Evolutionary conservation across 148 eudicot genomes (phyloP), one percentile per base, ranked within the genome.

Genomic region (Chenopodium quinoa): DNA sequence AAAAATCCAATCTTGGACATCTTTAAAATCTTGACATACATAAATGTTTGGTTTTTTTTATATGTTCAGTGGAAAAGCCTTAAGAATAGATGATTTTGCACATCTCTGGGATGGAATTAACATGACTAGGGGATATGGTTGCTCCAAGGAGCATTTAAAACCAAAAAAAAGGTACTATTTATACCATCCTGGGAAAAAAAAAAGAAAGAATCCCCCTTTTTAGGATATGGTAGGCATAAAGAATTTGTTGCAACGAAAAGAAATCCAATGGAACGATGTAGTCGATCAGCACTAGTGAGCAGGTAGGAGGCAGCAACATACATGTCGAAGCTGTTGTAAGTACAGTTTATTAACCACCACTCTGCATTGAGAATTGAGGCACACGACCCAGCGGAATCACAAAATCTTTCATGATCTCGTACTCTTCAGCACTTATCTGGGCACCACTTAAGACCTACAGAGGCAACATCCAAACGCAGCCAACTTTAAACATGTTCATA

Each of bases 361-460:
- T 87, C 77, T 92, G 94, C 75, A 87, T 82, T 8, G 94, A 86
- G 72, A 90, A 89, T 52, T 91, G 89, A 75, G 97, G 93, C 23
- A 84, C 92, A 78, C 91, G 88, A 47, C 97, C 92, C 68, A 93
- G 91, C 22, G 99, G 99, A 79, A 96, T 79, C 54, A 93, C 65
- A 32, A 96, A 83, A 81, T 96, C 97, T 88, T 90, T 93, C 95
- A 96, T 88, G 29, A 84, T 85, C 83, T 90, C 91, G 50, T 86
- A 93, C 85, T 96, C 95, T 86, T 90, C 97, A 1, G 83, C 71
- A 56, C 87, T 89, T 75, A 92, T 87, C 77, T 87, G 85, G 22
- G 97, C 93, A 71, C 90, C 91, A 48, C 89, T 92, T 82, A 96
- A 78, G 48, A 93, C 88, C 99, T 96, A 70, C 64, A 82, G 34